Conservation (phyloP, 2,329 filamentous ascomycete genomes). For the Paecilomyces sp. region DNA sequence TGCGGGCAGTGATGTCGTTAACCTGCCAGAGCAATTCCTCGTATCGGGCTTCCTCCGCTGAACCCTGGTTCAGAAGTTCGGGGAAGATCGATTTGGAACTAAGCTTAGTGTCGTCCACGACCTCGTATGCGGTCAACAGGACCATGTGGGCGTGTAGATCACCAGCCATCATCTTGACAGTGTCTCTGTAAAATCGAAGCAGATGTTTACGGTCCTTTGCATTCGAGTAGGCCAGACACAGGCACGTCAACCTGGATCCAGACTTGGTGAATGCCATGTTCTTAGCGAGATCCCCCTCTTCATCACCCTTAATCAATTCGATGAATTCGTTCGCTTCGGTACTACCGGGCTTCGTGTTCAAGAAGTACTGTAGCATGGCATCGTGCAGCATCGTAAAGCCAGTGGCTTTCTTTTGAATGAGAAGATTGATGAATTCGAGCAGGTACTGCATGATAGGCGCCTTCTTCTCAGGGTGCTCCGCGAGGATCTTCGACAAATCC, state of each 20-base stretch:
- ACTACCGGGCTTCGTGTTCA: conserved; percentile 67
- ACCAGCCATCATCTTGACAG: conserved; percentile 73
- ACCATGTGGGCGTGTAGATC: conserved; percentile 74
- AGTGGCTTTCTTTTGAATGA: conserved; percentile 93
- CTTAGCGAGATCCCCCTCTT: conserved; percentile 82
- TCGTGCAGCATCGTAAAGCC: conserved; percentile 98
- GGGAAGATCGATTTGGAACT: conserved; percentile 78
- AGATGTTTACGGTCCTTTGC: conserved; percentile 92
- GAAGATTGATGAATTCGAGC: conserved; percentile 77
- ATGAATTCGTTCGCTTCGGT: conserved; percentile 81
- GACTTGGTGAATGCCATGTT: conserved; percentile 94
- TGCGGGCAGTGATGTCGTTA: conserved; percentile 44
- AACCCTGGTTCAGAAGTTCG: conserved; percentile 70
- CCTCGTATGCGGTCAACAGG: conserved; percentile 78
- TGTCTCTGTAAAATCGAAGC: conserved; percentile 84
- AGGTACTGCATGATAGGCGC: conserved; percentile 80
- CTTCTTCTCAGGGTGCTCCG: conserved; percentile 74
- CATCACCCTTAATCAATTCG: conserved; percentile 85
- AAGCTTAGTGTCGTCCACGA: conserved; percentile 90
- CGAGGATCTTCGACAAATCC: conserved; percentile 69
- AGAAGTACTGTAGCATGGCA: conserved; percentile 94
- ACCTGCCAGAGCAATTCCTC: conserved; percentile 38
- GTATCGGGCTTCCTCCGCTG: conserved; percentile 28
- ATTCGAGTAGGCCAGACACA: conserved; percentile 73
- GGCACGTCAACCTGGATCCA: conserved; percentile 71